Evolutionary conservation across 2,329 filamentous ascomycete species (phyloP), one percentile per base, ranked within the genome.

Genomic region (Calonectria fujianensis): DNA sequence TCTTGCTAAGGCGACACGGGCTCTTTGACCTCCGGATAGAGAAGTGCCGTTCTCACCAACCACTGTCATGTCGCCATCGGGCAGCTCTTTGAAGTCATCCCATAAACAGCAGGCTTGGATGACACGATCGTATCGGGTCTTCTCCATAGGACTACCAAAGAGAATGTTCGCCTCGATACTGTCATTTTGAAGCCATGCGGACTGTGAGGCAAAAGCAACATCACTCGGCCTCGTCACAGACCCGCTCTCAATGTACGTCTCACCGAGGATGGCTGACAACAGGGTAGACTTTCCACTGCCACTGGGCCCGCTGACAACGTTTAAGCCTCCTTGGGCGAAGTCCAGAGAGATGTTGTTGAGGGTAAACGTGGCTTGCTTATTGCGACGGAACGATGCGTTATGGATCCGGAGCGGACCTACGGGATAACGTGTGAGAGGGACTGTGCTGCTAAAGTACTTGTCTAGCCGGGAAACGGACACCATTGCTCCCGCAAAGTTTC

Each of bases 241-340:
- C 20, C 90, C 90, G 4, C 77, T 77, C 69, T 90, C 88, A 32
- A 89, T 80, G 63, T 90, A 84, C 1, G 89, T 90, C 80, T 91
- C 90, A 14, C 90, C 90, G 5, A 91, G 83, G 18, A 91, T 89
- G 3, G 89, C 86, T 67, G 89, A 82, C 31, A 92, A 83, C 3
- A 92, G 82, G 0, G 90, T 91, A 1, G 90, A 90, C 80, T 92
- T 92, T 9, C 90, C 90, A 74, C 88, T 88, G 10, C 90, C 90
- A 41, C 89, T 91, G 16, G 86, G 86, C 0, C 90, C 90, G 16
- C 86, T 87, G 3, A 92, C 80, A 1, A 90, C 89, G 70, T 90
- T 92, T 31, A 92, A 81, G 0, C 89, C 89, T 10, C 88, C 88
- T 39, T 90, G 85, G 10, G 88, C 86, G 76, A 92, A 91, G 61